A percentile compares a stretch with the other conserved stretches of the same genome.
These are phyloP conservation scores for Ceratobasidium sp. DNA, from an alignment of 1,284 basidiomycete species.

Conservation along the genomic window DNA sequence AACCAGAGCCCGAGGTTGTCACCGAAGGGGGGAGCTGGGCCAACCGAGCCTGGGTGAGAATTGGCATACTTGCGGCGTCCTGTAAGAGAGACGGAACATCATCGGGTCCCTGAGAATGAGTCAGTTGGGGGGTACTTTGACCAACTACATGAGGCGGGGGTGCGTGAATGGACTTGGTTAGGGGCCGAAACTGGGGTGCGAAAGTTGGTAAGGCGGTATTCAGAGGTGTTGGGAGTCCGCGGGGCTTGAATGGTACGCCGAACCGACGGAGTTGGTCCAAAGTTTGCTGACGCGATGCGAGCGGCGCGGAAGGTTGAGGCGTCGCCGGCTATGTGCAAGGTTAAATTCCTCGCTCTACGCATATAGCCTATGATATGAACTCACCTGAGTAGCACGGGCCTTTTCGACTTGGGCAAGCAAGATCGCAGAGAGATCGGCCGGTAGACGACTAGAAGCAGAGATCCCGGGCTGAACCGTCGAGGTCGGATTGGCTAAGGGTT, in stretches of 20 bases:
- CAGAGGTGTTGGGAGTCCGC: neutral
- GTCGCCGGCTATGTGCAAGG: neutral
- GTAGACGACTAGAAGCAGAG: neutral
- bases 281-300: conserved; percentile 12
- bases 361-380: neutral
- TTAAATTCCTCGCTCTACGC: neutral
- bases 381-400: neutral
- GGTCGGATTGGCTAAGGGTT: no score
- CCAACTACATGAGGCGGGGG: neutral
- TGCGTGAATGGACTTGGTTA: neutral
- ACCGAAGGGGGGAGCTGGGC: neutral
- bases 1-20: neutral
- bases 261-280: conserved; percentile 36
- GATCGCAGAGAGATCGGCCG: neutral
- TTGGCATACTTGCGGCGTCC: neutral
- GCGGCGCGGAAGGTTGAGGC: neutral
- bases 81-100: neutral
- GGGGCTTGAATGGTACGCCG: conserved; percentile 28
- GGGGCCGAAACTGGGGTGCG: neutral
- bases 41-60: neutral
- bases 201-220: neutral
- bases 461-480: neutral
- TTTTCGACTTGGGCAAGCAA: conserved; percentile 13
- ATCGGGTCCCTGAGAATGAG: no score
- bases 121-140: neutral